phyloP scores from a whole-genome alignment of 768 basidiomycete genomes.

The Paxillus ammoniavirescens region DNA sequence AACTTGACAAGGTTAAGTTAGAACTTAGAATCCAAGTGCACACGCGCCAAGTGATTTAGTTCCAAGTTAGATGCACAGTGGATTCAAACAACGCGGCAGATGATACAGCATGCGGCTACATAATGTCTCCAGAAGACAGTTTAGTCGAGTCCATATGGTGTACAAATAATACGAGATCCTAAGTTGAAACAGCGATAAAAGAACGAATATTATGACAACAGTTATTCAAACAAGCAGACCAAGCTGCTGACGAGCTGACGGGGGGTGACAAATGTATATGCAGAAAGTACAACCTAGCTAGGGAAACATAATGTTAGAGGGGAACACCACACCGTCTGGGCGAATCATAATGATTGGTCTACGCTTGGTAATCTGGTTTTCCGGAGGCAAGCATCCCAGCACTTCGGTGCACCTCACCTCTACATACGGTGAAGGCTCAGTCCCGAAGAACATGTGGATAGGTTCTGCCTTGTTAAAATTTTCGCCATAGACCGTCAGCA shows the following conservation, averaged over 20 bases:
- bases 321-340: conserved; percentile 85
- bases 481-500: conserved; percentile 86
- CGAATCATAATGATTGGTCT: conserved; percentile 81
- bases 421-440: conserved; percentile 82
- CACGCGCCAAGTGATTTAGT: too few relatives aligned
- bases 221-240: conserved; percentile 24
- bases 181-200: conserved; percentile 24
- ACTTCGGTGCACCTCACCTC: conserved; percentile 89
- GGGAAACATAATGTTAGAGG: conserved; percentile 78
- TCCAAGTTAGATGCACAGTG: conserved; percentile 6
- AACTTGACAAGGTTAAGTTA: background rate
- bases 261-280: conserved; percentile 14
- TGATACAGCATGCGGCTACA: conserved; percentile 33
- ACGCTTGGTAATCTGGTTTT: conserved; percentile 62
- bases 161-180: conserved; percentile 32
- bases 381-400: conserved; percentile 77
- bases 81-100: conserved; percentile 15
- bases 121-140: conserved; percentile 20
- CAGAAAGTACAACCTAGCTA: conserved; percentile 37
- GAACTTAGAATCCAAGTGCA: background rate
- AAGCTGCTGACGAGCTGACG: conserved; percentile 25
- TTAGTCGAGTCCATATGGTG: conserved; percentile 28
- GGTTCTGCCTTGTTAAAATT: conserved; percentile 85
- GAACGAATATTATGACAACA: conserved; percentile 20
- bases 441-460: conserved; percentile 81